phyloP scores from a whole-genome alignment of 1,139 yeast genomes.

The Blastobotrys ciferrii region DNA sequence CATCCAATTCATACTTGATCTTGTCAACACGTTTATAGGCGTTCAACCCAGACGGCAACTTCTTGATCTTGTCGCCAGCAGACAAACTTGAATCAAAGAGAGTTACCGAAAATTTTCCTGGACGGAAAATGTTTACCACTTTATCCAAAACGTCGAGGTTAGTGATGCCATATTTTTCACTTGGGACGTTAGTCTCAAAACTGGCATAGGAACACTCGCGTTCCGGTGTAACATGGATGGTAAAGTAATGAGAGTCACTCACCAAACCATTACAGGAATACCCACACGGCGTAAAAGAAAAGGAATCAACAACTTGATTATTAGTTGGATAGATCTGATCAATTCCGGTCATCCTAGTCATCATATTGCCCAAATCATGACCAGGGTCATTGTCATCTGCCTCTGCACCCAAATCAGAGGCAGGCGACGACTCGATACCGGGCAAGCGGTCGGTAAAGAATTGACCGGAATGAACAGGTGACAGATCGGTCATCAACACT shows the following conservation, averaged over 20 bases:
- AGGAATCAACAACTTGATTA: constrained; percentile 60
- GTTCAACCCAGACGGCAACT: constrained; percentile 33
- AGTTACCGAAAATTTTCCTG: constrained; percentile 74
- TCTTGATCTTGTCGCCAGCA: constrained; percentile 7
- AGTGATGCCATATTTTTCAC: constrained; percentile 43
- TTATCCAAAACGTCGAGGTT: constrained; percentile 51
- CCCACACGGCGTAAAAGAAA: constrained; percentile 95
- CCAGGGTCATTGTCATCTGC: constrained; percentile 68
- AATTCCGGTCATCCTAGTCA: constrained; percentile 60
- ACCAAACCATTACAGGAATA: constrained; percentile 83
- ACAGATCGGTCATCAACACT: constrained; percentile 84
- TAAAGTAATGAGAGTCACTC: constrained; percentile 64
- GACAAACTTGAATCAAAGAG: constrained; percentile 45
- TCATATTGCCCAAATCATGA: constrained; percentile 67
- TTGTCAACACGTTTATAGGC: constrained; percentile 67
- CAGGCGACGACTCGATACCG: constrained; percentile 27
- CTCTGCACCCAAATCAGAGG: constrained; percentile 36
- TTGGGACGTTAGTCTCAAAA: constrained; percentile 81
- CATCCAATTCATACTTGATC: constrained; percentile 67
- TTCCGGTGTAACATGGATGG: constrained; percentile 94
- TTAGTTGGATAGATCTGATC: constrained; percentile 53
- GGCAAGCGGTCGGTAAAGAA: constrained; percentile 62
- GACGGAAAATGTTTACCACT: constrained; percentile 65
- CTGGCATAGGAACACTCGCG: constrained; percentile 94
- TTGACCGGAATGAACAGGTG: constrained; percentile 54